Percentiles rank a stretch among this genome's conserved stretches.
phyloP scores from a whole-genome alignment of 495 filamentous ascomycete genomes.

The Glutinoglossum americanum region DNA sequence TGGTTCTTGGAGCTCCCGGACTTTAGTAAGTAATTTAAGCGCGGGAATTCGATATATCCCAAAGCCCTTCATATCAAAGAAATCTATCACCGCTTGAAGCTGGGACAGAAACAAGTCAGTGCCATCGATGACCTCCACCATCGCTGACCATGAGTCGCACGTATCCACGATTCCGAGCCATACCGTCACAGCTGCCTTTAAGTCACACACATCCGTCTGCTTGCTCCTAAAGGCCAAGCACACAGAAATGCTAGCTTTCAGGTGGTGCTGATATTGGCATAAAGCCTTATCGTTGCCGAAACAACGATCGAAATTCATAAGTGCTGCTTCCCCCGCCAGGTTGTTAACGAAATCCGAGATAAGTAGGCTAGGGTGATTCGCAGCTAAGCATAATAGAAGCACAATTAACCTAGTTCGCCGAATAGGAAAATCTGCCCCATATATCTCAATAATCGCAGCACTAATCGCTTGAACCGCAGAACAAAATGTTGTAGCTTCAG shows the following conservation, averaged over 20 bases:
- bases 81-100: conserved; percentile 50
- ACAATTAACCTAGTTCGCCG: conserved; percentile 22
- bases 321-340: not conserved
- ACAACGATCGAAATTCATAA: conserved; percentile 1
- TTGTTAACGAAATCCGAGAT: not conserved
- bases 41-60: conserved; percentile 20
- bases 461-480: not conserved
- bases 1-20: conserved; percentile 33
- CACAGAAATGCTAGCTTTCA: conserved; percentile 23
- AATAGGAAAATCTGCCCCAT: conserved; percentile 22
- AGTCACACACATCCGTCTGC: conserved; percentile 21
- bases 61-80: conserved; percentile 52
- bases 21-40: conserved; percentile 25
- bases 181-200: conserved; percentile 24
- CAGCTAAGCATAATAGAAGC: conserved; percentile 15
- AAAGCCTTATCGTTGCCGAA: conserved; percentile 34
- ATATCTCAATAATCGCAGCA: conserved; percentile 20
- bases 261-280: conserved; percentile 28
- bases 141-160: conserved; percentile 25
- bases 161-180: conserved; percentile 32
- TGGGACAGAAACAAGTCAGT: conserved; percentile 34
- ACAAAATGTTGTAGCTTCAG: not conserved
- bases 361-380: conserved; percentile 16
- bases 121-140: conserved; percentile 40
- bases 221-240: conserved; percentile 26